These are phyloP conservation scores for Ligustrum vulgare DNA, from an alignment of 257 asterid genomes.

Conservation along the genomic window DNA sequence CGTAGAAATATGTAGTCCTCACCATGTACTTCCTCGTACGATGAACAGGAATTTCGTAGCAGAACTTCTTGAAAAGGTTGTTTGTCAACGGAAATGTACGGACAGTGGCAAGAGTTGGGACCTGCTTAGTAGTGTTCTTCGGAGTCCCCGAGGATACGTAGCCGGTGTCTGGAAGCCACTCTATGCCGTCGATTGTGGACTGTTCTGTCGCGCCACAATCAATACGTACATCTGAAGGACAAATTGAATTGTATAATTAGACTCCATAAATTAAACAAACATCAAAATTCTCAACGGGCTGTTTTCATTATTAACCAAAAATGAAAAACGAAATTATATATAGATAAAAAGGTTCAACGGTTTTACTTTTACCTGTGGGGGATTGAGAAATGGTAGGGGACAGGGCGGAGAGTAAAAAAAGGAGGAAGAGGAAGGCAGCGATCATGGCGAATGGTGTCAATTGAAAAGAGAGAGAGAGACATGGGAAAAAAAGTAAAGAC, in stretches of 20 bases:
- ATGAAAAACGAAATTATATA: not conserved
- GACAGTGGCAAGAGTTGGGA: slow-evolving; percentile 50
- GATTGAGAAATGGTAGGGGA: slow-evolving; percentile 49
- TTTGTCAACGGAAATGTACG: slow-evolving; percentile 63
- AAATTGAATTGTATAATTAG: not conserved
- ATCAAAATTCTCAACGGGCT: not conserved
- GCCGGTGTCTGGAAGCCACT: slow-evolving; percentile 60
- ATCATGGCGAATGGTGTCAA: slow-evolving; percentile 22
- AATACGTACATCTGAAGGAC: slow-evolving; percentile 51
- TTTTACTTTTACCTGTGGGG: slow-evolving; percentile 52
- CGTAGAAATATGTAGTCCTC: slow-evolving; percentile 78
- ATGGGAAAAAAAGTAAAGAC: slow-evolving; percentile 11
- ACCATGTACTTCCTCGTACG: slow-evolving; percentile 60
- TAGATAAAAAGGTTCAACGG: not conserved
- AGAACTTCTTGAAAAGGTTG: slow-evolving; percentile 71
- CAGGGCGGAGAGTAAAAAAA: slow-evolving; percentile 35
- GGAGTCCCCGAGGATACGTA: slow-evolving; percentile 56
- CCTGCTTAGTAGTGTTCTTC: slow-evolving; percentile 35
- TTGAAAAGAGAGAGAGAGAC: slow-evolving; percentile 21
- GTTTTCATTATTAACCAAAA: not conserved
- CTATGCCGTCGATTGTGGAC: slow-evolving; percentile 42
- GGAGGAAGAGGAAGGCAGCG: slow-evolving; percentile 35
- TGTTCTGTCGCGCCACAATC: slow-evolving; percentile 67
- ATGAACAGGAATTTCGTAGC: slow-evolving; percentile 67
- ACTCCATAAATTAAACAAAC: not conserved